phyloP scores from a whole-genome alignment of 805 yeast species.

The Clavispora vitiphila region DNA sequence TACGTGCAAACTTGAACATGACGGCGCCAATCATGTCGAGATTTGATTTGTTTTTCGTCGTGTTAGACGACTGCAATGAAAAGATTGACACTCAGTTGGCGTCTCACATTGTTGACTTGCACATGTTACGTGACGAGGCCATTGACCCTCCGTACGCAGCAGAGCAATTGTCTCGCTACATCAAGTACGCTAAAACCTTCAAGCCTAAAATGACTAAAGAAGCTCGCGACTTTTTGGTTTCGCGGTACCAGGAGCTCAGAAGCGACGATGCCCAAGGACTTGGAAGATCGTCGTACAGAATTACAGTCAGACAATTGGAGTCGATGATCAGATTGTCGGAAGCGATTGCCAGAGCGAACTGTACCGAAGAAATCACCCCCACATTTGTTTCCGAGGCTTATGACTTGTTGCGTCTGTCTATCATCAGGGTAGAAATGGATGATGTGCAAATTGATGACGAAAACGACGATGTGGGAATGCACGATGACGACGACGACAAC shows the following conservation, averaged over 20 bases:
- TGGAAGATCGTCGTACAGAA: slow-evolving; percentile 81
- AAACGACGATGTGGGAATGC: slow-evolving; percentile 16
- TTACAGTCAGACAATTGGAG: slow-evolving; percentile 95
- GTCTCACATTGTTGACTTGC: slow-evolving; percentile 86
- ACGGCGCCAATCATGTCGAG: slow-evolving; percentile 99
- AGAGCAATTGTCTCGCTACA: slow-evolving; percentile 82
- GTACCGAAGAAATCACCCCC: slow-evolving; percentile 82
- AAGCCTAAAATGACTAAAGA: slow-evolving; percentile 81
- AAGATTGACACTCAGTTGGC: slow-evolving; percentile 86
- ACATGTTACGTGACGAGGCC: slow-evolving; percentile 86
- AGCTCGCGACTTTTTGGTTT: slow-evolving; percentile 72
- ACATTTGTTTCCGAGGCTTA: slow-evolving; percentile 90
- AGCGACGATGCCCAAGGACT: slow-evolving; percentile 87
- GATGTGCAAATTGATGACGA: slow-evolving; percentile 85
- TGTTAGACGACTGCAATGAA: slow-evolving; percentile 92
- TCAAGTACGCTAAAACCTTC: slow-evolving; percentile 87
- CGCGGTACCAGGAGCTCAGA: slow-evolving; percentile 79
- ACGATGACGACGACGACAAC: slow-evolving; percentile 3
- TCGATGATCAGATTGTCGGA: slow-evolving; percentile 89
- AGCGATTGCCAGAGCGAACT: slow-evolving; percentile 95
- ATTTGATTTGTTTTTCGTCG: slow-evolving; percentile 91
- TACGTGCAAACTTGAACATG: slow-evolving; percentile 86
- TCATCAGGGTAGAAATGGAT: slow-evolving; percentile 89
- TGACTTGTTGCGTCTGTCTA: slow-evolving; percentile 81
- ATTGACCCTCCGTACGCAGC: slow-evolving; percentile 85